phyloP scores from a whole-genome alignment of 2,329 filamentous ascomycete genomes.

The Arthrobotrys sinensis region DNA sequence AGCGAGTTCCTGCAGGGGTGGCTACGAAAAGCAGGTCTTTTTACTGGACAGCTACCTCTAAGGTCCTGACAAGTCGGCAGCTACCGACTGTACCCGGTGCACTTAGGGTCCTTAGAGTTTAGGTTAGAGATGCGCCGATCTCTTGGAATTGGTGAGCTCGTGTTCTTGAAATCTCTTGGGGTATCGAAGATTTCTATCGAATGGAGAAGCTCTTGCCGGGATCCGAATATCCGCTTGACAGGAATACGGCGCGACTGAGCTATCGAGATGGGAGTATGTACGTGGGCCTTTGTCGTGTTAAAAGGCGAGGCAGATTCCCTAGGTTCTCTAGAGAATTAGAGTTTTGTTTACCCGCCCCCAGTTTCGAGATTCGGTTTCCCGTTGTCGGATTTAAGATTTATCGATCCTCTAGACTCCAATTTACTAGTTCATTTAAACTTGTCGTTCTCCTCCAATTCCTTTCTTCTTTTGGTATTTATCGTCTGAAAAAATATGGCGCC shows the following conservation, averaged over 20 bases:
- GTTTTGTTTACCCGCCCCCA: background rate
- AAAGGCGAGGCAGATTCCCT: background rate
- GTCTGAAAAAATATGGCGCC: background rate
- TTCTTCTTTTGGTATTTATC: background rate
- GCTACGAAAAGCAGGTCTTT: background rate
- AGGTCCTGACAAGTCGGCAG: background rate
- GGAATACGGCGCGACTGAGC: background rate
- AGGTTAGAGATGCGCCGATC: conserved; percentile 11
- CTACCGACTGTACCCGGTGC: background rate
- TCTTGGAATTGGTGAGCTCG: conserved; percentile 13
- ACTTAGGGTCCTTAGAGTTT: background rate
- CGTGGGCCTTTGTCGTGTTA: background rate
- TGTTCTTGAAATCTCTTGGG: background rate
- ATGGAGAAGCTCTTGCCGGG: conserved; percentile 8
- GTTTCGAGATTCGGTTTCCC: background rate
- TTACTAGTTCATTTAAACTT: too few species aligned
- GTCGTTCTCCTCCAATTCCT: too few species aligned
- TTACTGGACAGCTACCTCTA: background rate
- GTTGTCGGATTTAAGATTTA: background rate
- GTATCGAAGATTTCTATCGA: background rate
- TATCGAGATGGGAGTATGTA: background rate
- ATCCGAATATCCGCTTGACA: background rate
- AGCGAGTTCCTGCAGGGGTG: conserved; percentile 27
- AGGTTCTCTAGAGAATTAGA: background rate
- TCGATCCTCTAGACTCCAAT: too few species aligned